Percentiles rank a stretch among this genome's conserved stretches.
These are phyloP conservation scores for Exobasidium rhododendri DNA, from an alignment of 1,284 basidiomycete genomes.

Conservation along the genomic window DNA sequence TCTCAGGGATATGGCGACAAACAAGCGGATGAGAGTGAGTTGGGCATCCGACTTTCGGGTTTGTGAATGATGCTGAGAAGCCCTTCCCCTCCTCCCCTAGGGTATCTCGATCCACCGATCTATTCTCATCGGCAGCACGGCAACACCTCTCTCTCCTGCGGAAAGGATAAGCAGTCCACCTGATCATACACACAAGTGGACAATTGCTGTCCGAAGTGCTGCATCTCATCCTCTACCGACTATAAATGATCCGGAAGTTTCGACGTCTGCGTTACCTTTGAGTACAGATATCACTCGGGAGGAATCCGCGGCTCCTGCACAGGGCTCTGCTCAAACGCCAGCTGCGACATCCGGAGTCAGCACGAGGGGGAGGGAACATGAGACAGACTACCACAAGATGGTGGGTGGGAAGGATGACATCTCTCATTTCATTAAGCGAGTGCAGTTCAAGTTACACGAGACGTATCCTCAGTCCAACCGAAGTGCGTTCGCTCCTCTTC, in stretches of 20 bases:
- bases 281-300: background rate
- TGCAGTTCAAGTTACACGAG: slow-evolving; percentile 96
- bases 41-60: no score
- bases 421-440: slow-evolving; percentile 65
- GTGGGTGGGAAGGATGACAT: slow-evolving; percentile 53
- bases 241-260: slow-evolving; percentile 17
- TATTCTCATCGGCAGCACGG: slow-evolving; percentile 94
- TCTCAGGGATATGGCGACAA: no score
- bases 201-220: slow-evolving; percentile 77
- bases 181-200: slow-evolving; percentile 95
- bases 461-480: slow-evolving; percentile 87
- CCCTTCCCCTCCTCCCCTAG: no score
- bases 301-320: background rate
- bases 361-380: slow-evolving; percentile 45
- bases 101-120: slow-evolving; percentile 84
- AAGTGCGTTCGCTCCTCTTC: slow-evolving; percentile 62
- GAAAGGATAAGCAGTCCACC: slow-evolving; percentile 65
- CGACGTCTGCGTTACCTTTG: background rate
- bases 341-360: slow-evolving; percentile 22
- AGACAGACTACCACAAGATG: slow-evolving; percentile 49
- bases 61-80: no score
- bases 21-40: slow-evolving; percentile 16
- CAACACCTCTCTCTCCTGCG: slow-evolving; percentile 71
- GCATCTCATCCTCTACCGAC: slow-evolving; percentile 57
- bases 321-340: background rate